Evolutionary conservation across 768 basidiomycete genomes (phyloP).

Genomic region (Mycena albidolilacea): DNA sequence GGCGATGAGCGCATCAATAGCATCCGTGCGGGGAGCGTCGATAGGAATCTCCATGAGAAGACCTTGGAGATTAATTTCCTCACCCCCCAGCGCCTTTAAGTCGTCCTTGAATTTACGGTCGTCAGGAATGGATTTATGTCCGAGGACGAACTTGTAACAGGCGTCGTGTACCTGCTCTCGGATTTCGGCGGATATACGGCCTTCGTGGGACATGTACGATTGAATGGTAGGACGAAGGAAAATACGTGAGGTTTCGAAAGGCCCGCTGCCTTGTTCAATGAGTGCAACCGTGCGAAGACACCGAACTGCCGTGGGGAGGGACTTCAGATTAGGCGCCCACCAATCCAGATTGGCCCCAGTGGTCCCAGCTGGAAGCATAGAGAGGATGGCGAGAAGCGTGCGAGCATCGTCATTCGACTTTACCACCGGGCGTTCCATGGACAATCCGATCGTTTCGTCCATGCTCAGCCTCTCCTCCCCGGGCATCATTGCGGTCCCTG

Average conservation of each 20-base stretch:
- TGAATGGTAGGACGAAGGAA: conserved; percentile 39
- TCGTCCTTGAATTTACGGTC: conserved; percentile 9
- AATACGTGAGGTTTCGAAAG: background rate
- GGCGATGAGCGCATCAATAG: conserved; percentile 38
- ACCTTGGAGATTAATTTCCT: conserved; percentile 20
- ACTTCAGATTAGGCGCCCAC: conserved; percentile 29
- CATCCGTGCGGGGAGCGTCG: background rate
- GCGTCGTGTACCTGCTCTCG: conserved; percentile 28
- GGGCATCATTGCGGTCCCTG: conserved; percentile 18
- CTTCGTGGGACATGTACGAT: conserved; percentile 34
- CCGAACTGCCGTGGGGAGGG: conserved; percentile 14
- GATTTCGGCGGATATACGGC: conserved; percentile 24
- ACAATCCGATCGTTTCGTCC: conserved; percentile 12
- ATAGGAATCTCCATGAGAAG: conserved; percentile 34
- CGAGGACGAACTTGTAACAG: conserved; percentile 36
- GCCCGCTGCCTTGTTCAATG: conserved; percentile 9
- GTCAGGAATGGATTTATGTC: conserved; percentile 27
- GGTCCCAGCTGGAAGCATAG: conserved; percentile 46
- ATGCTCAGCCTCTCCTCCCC: background rate
- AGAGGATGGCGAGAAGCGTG: conserved; percentile 32
- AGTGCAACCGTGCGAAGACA: conserved; percentile 25
- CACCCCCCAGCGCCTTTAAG: conserved; percentile 3
- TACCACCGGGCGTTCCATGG: background rate
- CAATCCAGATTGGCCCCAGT: conserved; percentile 28
- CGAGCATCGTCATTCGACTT: background rate